Conservation (phyloP, 352 stramenopile species). For the Globisporangium spinosum region DNA sequence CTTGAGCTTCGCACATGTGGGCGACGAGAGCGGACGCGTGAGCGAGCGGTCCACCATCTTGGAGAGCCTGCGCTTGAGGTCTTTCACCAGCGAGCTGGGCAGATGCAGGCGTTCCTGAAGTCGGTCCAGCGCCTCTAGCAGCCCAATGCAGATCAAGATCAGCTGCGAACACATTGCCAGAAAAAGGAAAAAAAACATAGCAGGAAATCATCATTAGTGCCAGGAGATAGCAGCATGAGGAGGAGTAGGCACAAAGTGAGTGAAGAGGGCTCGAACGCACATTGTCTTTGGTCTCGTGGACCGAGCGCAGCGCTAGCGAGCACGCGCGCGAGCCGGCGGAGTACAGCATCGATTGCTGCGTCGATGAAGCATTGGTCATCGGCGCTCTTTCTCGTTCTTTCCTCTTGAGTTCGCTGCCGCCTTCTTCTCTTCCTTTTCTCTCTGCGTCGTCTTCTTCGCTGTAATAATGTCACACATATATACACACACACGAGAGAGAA, state of each 20-base stretch:
- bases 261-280: slow-evolving; percentile 22
- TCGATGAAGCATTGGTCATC: slow-evolving; percentile 15
- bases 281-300: slow-evolving; percentile 72
- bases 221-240: no score
- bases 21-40: slow-evolving; percentile 23
- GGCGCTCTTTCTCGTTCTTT: slow-evolving; percentile 5
- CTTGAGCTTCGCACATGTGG: slow-evolving; percentile 21
- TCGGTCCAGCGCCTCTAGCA: slow-evolving; percentile 70
- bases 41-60: slow-evolving; percentile 66
- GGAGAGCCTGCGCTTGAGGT: slow-evolving; percentile 61
- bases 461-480: neutral
- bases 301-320: slow-evolving; percentile 55
- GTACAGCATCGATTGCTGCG: slow-evolving; percentile 24
- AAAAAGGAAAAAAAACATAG: neutral
- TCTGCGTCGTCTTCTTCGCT: neutral
- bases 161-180: slow-evolving; percentile 35
- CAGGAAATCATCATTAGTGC: neutral
- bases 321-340: slow-evolving; percentile 41
- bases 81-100: slow-evolving; percentile 63
- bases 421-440: neutral
- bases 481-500: neutral
- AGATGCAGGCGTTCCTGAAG: slow-evolving; percentile 70
- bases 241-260: no score
- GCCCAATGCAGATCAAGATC: slow-evolving; percentile 70
- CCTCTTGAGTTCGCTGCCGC: neutral